Evolutionary conservation across 2,329 filamentous ascomycete genomes (phyloP).

Genomic region (Gremmenia infestans): DNA sequence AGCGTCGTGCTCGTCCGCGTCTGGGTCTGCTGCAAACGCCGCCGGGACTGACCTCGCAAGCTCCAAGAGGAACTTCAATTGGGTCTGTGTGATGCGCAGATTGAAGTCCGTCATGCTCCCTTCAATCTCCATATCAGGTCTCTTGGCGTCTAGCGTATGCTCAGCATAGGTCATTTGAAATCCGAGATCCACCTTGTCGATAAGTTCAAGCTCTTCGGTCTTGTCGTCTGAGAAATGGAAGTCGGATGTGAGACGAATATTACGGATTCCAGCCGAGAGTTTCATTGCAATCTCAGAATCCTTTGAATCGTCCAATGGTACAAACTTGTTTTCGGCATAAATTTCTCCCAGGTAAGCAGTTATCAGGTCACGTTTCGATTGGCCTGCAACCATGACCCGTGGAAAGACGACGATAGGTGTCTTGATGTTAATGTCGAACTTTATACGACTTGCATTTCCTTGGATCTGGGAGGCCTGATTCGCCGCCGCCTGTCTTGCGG

Average conservation of each 20-base stretch:
- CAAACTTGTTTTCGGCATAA: slow-evolving; percentile 91
- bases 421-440: slow-evolving; percentile 88
- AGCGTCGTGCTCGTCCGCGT: slow-evolving; percentile 68
- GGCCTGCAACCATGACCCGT: slow-evolving; percentile 64
- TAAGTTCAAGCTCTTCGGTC: slow-evolving; percentile 87
- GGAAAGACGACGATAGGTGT: slow-evolving; percentile 97
- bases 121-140: slow-evolving; percentile 87
- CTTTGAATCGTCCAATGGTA: slow-evolving; percentile 72
- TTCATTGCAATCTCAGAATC: slow-evolving; percentile 77
- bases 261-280: slow-evolving; percentile 83
- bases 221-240: slow-evolving; percentile 71
- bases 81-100: slow-evolving; percentile 80
- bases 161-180: slow-evolving; percentile 92
- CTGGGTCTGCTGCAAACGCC: slow-evolving; percentile 72
- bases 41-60: slow-evolving; percentile 82
- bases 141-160: slow-evolving; percentile 68
- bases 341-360: slow-evolving; percentile 96
- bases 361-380: slow-evolving; percentile 70
- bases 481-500: slow-evolving; percentile 87
- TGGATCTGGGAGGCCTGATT: slow-evolving; percentile 92
- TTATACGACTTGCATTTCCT: slow-evolving; percentile 82
- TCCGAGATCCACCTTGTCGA: slow-evolving; percentile 91
- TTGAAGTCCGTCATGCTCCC: slow-evolving; percentile 93
- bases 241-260: slow-evolving; percentile 84
- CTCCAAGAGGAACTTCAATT: slow-evolving; percentile 83